Evolutionary conservation across 1,284 basidiomycete genomes (phyloP), one percentile per base, ranked within the genome.

Genomic region (Neotropicomus parvogracilis): DNA sequence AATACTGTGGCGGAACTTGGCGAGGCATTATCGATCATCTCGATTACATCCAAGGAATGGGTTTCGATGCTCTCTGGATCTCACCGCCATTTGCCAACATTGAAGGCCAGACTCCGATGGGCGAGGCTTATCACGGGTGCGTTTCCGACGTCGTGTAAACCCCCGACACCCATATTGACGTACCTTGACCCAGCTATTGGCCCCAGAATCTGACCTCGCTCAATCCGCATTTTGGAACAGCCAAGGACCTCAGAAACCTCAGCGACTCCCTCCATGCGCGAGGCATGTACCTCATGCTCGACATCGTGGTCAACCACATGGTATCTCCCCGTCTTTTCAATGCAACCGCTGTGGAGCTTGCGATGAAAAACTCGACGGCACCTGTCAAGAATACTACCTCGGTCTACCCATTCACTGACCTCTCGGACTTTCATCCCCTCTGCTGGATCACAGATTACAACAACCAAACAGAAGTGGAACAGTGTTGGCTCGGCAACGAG

Each of bases 201-300:
- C 68, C 79, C 2, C 73, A 76, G 50, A 76, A 89, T 65, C 70
- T 83, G 21, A 74, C 75, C 48, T 56, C 69, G 26, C 66, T 88
- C 33, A 89, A 88, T 66, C 58, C 72, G 4, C 78, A 79, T 51
- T 90, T 88, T 57, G 88, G 87, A 3, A 74, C 78, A 9, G 64
- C 68, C 12, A 72, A 75, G 44, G 87, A 90, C 63, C 74, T 90
- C 31, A 80, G 80, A 53, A 73, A 74, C 2, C 73, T 90, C 38
- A 75, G 75, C 32, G 59, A 66, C 17, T 81, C 78, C 19, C 62
- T 89, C n/a, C 88, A 90, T 61, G 60, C 66, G 14, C 75, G 84
- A 24, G 76, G 73, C 24, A 90, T 90, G 84, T 85, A 79, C 59
- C 71, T 91, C 59, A 89, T 90, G 87, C 73, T 90, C 50, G 86